Percentiles rank a stretch among this genome's conserved stretches.
Conservation (phyloP, 371 early-diverging fungal species). For the Catenaria anguillulae region DNA sequence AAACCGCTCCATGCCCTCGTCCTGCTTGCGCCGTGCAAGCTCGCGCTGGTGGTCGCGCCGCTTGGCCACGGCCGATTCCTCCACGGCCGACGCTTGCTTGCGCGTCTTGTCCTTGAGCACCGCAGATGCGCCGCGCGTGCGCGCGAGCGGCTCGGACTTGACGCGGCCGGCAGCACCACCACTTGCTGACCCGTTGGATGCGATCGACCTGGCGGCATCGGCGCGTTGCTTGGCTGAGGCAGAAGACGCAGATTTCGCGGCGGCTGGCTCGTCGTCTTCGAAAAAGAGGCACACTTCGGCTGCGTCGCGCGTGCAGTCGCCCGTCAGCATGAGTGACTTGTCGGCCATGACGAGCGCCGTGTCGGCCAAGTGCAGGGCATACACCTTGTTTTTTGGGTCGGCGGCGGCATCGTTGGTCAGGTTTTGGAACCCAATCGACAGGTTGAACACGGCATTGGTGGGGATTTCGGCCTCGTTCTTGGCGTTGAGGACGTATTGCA, state of each 20-base stretch:
- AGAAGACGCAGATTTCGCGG: no score
- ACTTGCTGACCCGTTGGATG: conserved; percentile 15
- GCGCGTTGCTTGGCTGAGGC: conserved; percentile 11
- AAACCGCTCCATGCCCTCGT: conserved; percentile 65
- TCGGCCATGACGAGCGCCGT: conserved; percentile 56
- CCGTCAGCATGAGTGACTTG: conserved; percentile 47
- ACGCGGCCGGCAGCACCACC: no score
- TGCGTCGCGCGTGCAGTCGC: conserved; percentile 46
- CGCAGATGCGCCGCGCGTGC: conserved; percentile 36
- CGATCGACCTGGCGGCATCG: conserved; percentile 20
- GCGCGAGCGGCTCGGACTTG: conserved; percentile 38
- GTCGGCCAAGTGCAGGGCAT: conserved; percentile 64
- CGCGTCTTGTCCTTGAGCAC: not conserved
- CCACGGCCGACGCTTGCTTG: conserved; percentile 16
- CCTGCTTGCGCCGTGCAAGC: conserved; percentile 51
- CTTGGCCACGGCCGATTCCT: conserved; percentile 58
- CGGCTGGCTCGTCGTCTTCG: conserved; percentile 44
- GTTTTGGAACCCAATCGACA: conserved; percentile 74
- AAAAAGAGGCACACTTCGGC: conserved; percentile 66
- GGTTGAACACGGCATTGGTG: conserved; percentile 70
- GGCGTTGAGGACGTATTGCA: conserved; percentile 49
- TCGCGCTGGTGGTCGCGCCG: conserved; percentile 77
- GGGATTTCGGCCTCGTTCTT: conserved; percentile 43
- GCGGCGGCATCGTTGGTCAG: conserved; percentile 52
- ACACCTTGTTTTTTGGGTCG: conserved; percentile 48